Evolutionary conservation across 495 filamentous ascomycete genomes (phyloP).

Genomic region (Aspergillus cavernicola): DNA sequence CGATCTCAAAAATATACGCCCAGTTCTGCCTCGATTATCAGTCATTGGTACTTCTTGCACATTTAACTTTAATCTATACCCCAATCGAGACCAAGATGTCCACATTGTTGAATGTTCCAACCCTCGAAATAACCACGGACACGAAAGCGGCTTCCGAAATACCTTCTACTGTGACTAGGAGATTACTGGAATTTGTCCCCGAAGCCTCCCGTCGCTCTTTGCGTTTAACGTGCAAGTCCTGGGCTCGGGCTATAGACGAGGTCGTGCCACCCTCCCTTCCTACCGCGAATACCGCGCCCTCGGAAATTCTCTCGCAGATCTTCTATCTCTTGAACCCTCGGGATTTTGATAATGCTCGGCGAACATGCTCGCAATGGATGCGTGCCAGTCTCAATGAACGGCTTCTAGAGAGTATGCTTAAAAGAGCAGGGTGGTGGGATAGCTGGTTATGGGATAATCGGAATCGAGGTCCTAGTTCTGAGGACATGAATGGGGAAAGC

Average conservation of each 20-base stretch:
- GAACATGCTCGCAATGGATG: slow-evolving; percentile 65
- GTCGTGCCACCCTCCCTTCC: slow-evolving; percentile 10
- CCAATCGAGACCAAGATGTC: slow-evolving; percentile 3
- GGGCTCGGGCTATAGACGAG: slow-evolving; percentile 14
- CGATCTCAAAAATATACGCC: too few species aligned
- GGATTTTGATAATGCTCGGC: slow-evolving; percentile 65
- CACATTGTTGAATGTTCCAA: not conserved
- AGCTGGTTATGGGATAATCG: slow-evolving; percentile 37
- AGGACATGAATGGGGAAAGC: slow-evolving; percentile 26
- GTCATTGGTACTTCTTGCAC: too few species aligned
- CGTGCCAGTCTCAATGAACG: slow-evolving; percentile 52
- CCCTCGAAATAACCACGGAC: not conserved
- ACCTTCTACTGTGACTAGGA: slow-evolving; percentile 5
- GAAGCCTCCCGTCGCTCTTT: slow-evolving; percentile 8
- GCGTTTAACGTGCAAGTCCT: slow-evolving; percentile 14
- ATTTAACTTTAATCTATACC: too few species aligned
- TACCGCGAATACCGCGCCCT: slow-evolving; percentile 46
- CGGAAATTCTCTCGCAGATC: slow-evolving; percentile 61
- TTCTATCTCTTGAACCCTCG: slow-evolving; percentile 50
- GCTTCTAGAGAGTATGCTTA: slow-evolving; percentile 52
- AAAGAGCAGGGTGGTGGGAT: slow-evolving; percentile 58
- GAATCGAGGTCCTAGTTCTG: slow-evolving; percentile 14
- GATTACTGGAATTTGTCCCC: slow-evolving; percentile 6
- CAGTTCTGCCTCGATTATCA: too few species aligned
- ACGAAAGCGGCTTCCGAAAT: not conserved